These are phyloP conservation scores for Extremus antarcticus DNA, from an alignment of 495 filamentous ascomycete genomes.

Conservation along the genomic window DNA sequence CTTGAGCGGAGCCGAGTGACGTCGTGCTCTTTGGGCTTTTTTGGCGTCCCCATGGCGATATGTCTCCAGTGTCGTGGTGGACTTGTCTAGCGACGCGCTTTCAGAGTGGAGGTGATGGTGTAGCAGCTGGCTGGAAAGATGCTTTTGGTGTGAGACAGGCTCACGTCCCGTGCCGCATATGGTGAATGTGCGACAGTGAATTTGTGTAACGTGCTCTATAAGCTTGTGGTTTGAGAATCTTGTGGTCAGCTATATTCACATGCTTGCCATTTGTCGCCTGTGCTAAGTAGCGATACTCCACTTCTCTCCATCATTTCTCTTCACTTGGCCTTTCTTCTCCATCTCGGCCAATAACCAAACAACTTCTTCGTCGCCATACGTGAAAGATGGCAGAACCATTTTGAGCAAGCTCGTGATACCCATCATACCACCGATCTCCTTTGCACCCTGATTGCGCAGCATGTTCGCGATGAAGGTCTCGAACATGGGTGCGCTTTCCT, in stretches of 20 bases:
- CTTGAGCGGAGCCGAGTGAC: too few species aligned
- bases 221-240: too few species aligned
- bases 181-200: neutral
- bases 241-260: neutral
- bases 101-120: too few species aligned
- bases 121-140: too few species aligned
- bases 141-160: too few species aligned
- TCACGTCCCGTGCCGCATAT: neutral
- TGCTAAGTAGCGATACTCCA: conserved; percentile 14
- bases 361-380: conserved; percentile 63
- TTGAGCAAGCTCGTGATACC: conserved; percentile 90
- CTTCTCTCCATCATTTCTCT: conserved; percentile 22
- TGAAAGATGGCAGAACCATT: conserved; percentile 76
- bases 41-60: too few species aligned
- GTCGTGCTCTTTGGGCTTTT: too few species aligned
- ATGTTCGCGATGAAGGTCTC: conserved; percentile 87
- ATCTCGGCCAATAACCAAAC: conserved; percentile 66
- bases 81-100: too few species aligned
- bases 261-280: neutral
- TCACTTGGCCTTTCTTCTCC: conserved; percentile 58
- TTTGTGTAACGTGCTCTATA: too few species aligned
- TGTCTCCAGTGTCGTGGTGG: too few species aligned
- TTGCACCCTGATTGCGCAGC: conserved; percentile 80
- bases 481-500: conserved; percentile 74
- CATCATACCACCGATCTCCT: conserved; percentile 47